Evolutionary conservation across 139 green algal species (phyloP).

Genomic region (Chlorella sp.): DNA sequence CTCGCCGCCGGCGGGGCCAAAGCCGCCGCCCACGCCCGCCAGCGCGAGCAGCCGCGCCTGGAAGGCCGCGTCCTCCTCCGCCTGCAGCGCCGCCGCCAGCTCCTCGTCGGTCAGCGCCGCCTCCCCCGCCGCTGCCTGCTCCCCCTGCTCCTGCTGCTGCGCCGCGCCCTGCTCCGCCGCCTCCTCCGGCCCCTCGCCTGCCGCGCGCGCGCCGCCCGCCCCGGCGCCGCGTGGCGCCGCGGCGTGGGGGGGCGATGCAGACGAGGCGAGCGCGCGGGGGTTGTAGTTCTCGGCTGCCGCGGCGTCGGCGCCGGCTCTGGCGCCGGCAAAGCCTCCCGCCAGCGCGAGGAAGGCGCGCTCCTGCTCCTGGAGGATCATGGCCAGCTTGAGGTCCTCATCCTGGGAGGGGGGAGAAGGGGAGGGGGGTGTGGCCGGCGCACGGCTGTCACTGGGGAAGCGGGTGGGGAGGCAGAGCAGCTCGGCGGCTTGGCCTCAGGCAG

Average conservation of each 20-base stretch:
- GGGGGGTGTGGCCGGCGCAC: too few relatives aligned
- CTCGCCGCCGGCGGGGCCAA: not conserved
- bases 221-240: not conserved
- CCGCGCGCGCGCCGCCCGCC: not conserved
- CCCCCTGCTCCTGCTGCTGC: not conserved
- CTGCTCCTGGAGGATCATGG: conserved; percentile 53
- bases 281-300: not conserved
- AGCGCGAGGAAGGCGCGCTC: conserved; percentile 44
- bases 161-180: not conserved
- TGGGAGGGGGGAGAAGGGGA: not conserved
- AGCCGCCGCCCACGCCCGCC: conserved; percentile 16
- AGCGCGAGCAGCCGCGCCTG: conserved; percentile 40
- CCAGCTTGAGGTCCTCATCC: conserved; percentile 42
- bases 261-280: too few relatives aligned
- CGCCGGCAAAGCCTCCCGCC: too few relatives aligned
- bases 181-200: too few relatives aligned
- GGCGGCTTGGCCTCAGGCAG: too few relatives aligned
- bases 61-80: conserved; percentile 48
- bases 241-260: too few relatives aligned
- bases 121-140: too few relatives aligned
- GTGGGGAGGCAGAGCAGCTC: too few relatives aligned
- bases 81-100: conserved; percentile 40
- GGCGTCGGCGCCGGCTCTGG: too few relatives aligned
- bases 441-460: too few relatives aligned
- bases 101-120: conserved; percentile 29